Evolutionary conservation across 1,139 yeast species (phyloP).

Genomic region (Schwanniomyces etchellsii): DNA sequence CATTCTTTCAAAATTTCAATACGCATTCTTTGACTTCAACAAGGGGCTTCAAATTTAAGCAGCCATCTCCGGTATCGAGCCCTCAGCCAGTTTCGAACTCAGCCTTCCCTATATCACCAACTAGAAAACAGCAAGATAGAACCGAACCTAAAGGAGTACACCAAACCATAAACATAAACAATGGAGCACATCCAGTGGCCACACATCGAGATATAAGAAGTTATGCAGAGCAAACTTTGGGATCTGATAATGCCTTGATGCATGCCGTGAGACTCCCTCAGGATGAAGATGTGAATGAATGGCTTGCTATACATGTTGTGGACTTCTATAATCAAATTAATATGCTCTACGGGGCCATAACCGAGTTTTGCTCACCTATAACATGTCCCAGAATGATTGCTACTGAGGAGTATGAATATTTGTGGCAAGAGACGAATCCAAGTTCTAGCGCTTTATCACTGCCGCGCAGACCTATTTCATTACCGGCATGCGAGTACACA

Average conservation of each 20-base stretch:
- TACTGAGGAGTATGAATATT: slow-evolving; percentile 90
- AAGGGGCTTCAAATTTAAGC: slow-evolving; percentile 47
- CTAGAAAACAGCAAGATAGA: slow-evolving; percentile 13
- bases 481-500: slow-evolving; percentile 92
- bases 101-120: slow-evolving; percentile 27
- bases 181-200: slow-evolving; percentile 37
- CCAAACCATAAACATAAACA: slow-evolving; percentile 20
- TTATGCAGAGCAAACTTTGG: slow-evolving; percentile 91
- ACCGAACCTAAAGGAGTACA: slow-evolving; percentile 17
- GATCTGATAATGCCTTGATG: slow-evolving; percentile 82
- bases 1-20: slow-evolving; percentile 55
- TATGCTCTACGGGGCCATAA: slow-evolving; percentile 93
- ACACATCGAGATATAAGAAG: slow-evolving; percentile 69
- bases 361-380: slow-evolving; percentile 90
- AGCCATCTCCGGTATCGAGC: slow-evolving; percentile 35
- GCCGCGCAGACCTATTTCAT: slow-evolving; percentile 45
- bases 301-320: slow-evolving; percentile 93
- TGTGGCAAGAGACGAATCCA: slow-evolving; percentile 78
- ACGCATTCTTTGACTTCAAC: slow-evolving; percentile 51
- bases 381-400: slow-evolving; percentile 97
- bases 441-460: slow-evolving; percentile 39
- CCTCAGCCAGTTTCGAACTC: slow-evolving; percentile 34
- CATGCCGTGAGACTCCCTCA: slow-evolving; percentile 93
- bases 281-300: slow-evolving; percentile 88
- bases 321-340: slow-evolving; percentile 93